A percentile compares a stretch with the other conserved stretches of the same genome.
Evolutionary conservation across 306 rosid genomes (phyloP).

Genomic region (Myrica gale): DNA sequence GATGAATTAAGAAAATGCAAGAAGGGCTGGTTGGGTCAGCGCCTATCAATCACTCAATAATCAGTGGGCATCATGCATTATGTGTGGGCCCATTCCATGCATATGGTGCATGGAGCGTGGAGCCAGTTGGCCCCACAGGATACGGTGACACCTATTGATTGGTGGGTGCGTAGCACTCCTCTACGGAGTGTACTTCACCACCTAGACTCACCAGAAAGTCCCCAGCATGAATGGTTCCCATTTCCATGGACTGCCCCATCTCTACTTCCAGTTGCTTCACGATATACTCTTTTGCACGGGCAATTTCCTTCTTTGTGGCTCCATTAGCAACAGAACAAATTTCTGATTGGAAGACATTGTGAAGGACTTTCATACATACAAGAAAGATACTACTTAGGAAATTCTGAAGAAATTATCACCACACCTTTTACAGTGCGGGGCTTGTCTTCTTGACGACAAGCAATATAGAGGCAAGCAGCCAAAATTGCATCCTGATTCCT

Average conservation of each 20-base stretch:
- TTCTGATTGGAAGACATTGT: conserved; percentile 70
- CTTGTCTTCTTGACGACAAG: conserved; percentile 97
- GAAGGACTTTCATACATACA: conserved; percentile 53
- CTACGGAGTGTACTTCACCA: not conserved
- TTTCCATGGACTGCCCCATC: conserved; percentile 87
- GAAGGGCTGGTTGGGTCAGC: not conserved
- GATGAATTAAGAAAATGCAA: not conserved
- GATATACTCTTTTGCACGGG: conserved; percentile 95
- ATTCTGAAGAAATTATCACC: not conserved
- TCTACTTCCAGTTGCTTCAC: conserved; percentile 96
- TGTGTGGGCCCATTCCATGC: not conserved
- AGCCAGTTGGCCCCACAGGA: not conserved
- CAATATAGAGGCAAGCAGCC: conserved; percentile 99
- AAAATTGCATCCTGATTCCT: conserved; percentile 94
- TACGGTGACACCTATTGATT: not conserved
- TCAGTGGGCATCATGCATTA: conserved; percentile 3
- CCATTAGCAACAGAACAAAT: conserved; percentile 98
- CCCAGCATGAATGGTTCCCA: conserved; percentile 97
- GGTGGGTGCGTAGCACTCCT: not conserved
- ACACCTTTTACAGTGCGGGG: conserved; percentile 97
- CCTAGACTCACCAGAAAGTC: conserved; percentile 78
- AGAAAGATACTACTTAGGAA: conserved; percentile 26
- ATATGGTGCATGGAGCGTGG: not conserved
- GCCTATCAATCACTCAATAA: not conserved
- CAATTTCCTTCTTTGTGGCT: conserved; percentile 96